phyloP scores from a whole-genome alignment of 352 stramenopile species.

The Plasmopara muralis region DNA sequence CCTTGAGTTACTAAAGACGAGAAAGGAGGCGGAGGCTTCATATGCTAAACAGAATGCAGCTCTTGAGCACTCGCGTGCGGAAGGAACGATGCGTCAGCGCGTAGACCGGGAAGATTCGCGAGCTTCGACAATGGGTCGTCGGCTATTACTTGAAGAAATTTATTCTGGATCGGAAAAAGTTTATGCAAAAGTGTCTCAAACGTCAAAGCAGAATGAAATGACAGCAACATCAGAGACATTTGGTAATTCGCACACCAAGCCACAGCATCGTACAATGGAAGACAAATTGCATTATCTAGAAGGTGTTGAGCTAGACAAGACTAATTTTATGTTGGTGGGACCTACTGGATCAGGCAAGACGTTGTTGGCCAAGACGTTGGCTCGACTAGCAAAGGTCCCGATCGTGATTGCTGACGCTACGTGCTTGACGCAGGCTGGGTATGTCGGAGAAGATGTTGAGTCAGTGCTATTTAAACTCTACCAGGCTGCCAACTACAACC shows the following conservation, averaged over 20 bases:
- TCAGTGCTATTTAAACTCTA: conserved; percentile 98
- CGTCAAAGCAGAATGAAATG: conserved; percentile 14
- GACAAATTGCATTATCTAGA: conserved; percentile 67
- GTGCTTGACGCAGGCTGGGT: conserved; percentile 96
- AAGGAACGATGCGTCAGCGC: conserved; percentile 19
- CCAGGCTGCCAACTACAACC: conserved; percentile 93
- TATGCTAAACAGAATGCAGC: conserved; percentile 17
- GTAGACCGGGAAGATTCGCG: conserved; percentile 29
- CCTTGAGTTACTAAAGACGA: conserved; percentile 48
- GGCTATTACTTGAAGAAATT: conserved; percentile 58
- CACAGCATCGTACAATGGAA: conserved; percentile 22
- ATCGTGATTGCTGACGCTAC: conserved; percentile 97
- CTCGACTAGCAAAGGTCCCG: conserved; percentile 93
- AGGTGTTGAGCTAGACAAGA: conserved; percentile 97
- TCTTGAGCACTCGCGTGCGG: conserved; percentile 10
- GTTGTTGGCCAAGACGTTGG: conserved; percentile 94
- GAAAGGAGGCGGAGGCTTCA: conserved; percentile 33
- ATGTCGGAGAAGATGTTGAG: conserved; percentile 98
- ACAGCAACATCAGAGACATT: conserved; percentile 1
- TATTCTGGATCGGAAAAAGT: conserved; percentile 40
- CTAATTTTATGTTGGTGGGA: conserved; percentile 94
- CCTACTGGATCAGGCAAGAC: conserved; percentile 97
- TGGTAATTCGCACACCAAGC: conserved; percentile 10
- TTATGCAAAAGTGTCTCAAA: conserved; percentile 9
- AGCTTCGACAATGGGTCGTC: conserved; percentile 38